These are phyloP conservation scores for Domatiomyces globalis DNA, from an alignment of 2,329 filamentous ascomycete genomes.

Conservation along the genomic window DNA sequence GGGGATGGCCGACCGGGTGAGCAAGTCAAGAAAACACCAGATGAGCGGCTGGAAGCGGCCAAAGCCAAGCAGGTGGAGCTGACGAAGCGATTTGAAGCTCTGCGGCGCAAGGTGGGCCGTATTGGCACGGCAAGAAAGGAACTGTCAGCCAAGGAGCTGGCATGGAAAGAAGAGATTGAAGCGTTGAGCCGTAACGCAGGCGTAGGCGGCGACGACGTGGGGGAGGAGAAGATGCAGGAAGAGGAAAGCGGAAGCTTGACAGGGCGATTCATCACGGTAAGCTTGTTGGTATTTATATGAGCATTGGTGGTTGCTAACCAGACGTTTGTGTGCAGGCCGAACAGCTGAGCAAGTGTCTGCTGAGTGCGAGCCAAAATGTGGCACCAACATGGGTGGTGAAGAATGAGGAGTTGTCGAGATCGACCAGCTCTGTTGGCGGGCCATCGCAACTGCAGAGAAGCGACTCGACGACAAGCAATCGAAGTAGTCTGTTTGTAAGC, in stretches of 20 bases:
- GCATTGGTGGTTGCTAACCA: conserved; percentile 8
- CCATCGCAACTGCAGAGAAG: neutral
- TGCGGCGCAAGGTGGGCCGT: conserved; percentile 28
- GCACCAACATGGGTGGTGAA: neutral
- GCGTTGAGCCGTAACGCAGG: conserved; percentile 26
- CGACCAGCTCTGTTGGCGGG: neutral
- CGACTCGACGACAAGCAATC: neutral
- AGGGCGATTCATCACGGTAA: conserved; percentile 28
- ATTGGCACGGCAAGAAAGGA: conserved; percentile 29
- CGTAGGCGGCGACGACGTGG: conserved; percentile 12
- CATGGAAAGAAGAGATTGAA: conserved; percentile 32
- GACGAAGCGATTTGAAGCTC: conserved; percentile 28
- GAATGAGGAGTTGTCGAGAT: neutral
- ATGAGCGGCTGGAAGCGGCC: conserved; percentile 29
- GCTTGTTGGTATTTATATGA: conserved; percentile 6
- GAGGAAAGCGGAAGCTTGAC: conserved; percentile 14
- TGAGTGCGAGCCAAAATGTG: conserved; percentile 21
- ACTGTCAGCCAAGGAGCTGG: conserved; percentile 33
- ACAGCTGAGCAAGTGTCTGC: conserved; percentile 25
- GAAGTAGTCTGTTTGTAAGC: conserved; percentile 5
- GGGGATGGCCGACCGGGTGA: conserved; percentile 22
- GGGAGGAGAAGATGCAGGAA: conserved; percentile 2
- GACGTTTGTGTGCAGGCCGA: conserved; percentile 23
- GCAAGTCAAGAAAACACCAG: conserved; percentile 19
- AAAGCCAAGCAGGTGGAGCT: conserved; percentile 29